Percentiles rank a stretch among this genome's conserved stretches.
These are phyloP conservation scores for Kandelia obovata DNA, from an alignment of 345 rosid genomes.

Conservation along the genomic window DNA sequence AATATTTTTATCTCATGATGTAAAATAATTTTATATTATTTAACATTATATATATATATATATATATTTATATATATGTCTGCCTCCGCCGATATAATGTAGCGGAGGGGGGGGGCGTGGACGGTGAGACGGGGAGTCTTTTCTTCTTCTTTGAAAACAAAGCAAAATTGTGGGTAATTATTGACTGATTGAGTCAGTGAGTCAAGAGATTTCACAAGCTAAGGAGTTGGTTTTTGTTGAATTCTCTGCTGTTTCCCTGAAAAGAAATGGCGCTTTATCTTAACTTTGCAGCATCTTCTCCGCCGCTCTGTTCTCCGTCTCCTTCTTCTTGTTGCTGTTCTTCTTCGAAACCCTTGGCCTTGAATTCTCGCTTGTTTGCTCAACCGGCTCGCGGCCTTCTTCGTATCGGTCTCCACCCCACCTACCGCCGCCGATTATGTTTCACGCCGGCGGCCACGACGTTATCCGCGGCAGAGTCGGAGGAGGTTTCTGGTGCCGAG, in stretches of 20 bases:
- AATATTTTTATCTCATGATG: too few species aligned
- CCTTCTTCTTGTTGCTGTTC: neutral
- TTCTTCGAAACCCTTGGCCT: neutral
- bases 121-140: too few species aligned
- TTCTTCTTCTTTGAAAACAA: too few species aligned
- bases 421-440: conserved; percentile 1
- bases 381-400: neutral
- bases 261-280: neutral
- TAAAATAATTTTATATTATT: too few species aligned
- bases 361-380: neutral
- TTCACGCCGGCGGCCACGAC: neutral
- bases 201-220: neutral
- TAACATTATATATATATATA: too few species aligned
- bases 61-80: too few species aligned
- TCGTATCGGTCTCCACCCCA: neutral
- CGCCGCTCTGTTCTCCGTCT: neutral
- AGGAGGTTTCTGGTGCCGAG: neutral
- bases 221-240: neutral
- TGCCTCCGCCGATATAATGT: too few species aligned
- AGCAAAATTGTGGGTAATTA: too few species aligned
- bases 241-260: neutral
- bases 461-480: neutral
- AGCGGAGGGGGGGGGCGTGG: too few species aligned
- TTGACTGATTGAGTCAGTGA: neutral
- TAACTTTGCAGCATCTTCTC: neutral